Conservation (phyloP, 106 monocot genomes). For the Triglochin maritima region DNA sequence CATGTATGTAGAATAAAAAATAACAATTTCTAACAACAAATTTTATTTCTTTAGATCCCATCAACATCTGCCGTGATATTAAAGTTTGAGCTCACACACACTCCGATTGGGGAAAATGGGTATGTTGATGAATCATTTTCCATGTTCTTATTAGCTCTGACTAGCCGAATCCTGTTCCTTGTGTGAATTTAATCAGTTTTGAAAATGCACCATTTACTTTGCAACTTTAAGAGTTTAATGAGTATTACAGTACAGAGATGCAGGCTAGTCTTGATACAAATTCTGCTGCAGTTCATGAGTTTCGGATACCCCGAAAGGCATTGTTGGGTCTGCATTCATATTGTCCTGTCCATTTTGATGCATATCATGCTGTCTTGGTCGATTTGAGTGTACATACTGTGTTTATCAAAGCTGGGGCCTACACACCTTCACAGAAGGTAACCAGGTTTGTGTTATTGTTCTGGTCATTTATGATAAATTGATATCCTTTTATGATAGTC, state of each 20-base stretch:
- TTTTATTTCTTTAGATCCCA: slow-evolving; percentile 33
- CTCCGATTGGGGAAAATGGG: slow-evolving; percentile 59
- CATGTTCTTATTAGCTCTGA: neutral
- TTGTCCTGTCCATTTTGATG: slow-evolving; percentile 97
- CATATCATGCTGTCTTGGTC: slow-evolving; percentile 77
- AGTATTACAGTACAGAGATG: slow-evolving; percentile 43
- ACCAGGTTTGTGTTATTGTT: slow-evolving; percentile 66
- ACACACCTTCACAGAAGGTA: slow-evolving; percentile 51
- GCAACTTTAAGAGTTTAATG: neutral
- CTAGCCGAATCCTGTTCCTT: neutral
- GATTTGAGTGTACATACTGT: slow-evolving; percentile 76
- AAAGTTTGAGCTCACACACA: slow-evolving; percentile 91
- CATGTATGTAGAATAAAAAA: too few relatives aligned
- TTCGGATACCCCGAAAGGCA: slow-evolving; percentile 79
- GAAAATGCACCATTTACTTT: too few relatives aligned
- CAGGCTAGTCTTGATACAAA: slow-evolving; percentile 39
- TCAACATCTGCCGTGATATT: slow-evolving; percentile 65
- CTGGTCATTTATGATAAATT: too few relatives aligned
- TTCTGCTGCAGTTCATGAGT: slow-evolving; percentile 81
- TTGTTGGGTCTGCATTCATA: slow-evolving; percentile 84
- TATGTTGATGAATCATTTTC: slow-evolving; percentile 16
- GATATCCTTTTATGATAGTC: too few relatives aligned
- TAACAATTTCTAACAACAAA: neutral
- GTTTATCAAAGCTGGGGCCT: slow-evolving; percentile 54
- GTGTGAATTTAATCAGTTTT: neutral